Evolutionary conservation across 2,329 filamentous ascomycete genomes (phyloP).

Genomic region (Aspergillus costaricaensis): DNA sequence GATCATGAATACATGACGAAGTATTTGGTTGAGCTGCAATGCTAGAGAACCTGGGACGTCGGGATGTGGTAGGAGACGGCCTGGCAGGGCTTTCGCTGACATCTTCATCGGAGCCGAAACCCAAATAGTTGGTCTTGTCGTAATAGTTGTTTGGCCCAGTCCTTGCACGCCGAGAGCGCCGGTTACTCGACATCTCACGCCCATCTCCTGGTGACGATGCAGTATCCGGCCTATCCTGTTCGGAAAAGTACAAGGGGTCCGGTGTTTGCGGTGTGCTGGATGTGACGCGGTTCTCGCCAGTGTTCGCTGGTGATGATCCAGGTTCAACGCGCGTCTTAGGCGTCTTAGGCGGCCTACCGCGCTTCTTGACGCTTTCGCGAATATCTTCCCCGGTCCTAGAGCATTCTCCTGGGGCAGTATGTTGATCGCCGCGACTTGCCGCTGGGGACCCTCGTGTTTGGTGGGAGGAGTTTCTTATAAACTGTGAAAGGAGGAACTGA

Average conservation of each 20-base stretch:
- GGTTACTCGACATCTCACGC: slow-evolving; percentile 9
- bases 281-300: not conserved
- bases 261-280: not conserved
- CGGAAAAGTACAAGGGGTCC: not conserved
- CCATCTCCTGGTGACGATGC: not conserved
- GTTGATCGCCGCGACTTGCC: not conserved
- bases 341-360: not conserved
- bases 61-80: not conserved
- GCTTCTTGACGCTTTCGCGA: not conserved
- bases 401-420: not conserved
- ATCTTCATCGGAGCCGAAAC: slow-evolving; percentile 19
- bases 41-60: not conserved
- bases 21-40: not conserved
- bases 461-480: slow-evolving; percentile 22
- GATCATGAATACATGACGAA: not conserved
- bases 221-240: not conserved
- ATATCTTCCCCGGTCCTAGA: not conserved
- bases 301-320: not conserved
- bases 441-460: not conserved
- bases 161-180: slow-evolving; percentile 32
- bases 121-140: slow-evolving; percentile 19
- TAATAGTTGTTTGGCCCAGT: slow-evolving; percentile 37
- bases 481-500: slow-evolving; percentile 29
- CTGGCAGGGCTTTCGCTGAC: not conserved
- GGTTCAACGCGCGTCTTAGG: not conserved